Conservation (phyloP, 2,329 filamentous ascomycete genomes). For the Cladosporium sphaerospermum region DNA sequence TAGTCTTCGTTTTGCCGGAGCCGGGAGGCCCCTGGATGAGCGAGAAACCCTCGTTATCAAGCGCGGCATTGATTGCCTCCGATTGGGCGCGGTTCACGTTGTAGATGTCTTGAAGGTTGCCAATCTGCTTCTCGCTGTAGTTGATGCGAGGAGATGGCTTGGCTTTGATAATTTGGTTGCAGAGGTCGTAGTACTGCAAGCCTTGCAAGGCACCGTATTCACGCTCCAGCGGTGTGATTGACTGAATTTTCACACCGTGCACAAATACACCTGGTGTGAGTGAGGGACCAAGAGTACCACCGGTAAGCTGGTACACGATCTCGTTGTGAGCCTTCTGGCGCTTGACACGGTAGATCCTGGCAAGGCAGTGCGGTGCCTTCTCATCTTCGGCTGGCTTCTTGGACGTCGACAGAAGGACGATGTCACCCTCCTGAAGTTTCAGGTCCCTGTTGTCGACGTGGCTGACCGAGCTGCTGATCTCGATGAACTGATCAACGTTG, state of each 20-base stretch:
- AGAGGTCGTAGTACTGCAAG: conserved; percentile 90
- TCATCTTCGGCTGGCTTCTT: conserved; percentile 62
- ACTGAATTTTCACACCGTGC: conserved; percentile 76
- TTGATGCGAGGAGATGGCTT: conserved; percentile 82
- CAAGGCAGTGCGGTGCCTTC: conserved; percentile 71
- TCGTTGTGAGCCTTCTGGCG: conserved; percentile 78
- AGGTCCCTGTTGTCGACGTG: conserved; percentile 64
- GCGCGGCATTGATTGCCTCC: conserved; percentile 81
- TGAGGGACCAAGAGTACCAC: conserved; percentile 30
- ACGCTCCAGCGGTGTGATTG: conserved; percentile 88
- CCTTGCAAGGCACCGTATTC: conserved; percentile 90
- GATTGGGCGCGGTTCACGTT: conserved; percentile 83
- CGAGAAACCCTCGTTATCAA: conserved; percentile 95
- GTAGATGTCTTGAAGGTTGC: conserved; percentile 67
- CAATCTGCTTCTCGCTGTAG: conserved; percentile 68
- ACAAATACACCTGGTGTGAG: conserved; percentile 66
- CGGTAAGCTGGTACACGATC: conserved; percentile 76
- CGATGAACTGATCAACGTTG: conserved; percentile 86
- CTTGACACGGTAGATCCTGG: conserved; percentile 71
- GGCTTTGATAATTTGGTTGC: conserved; percentile 82
- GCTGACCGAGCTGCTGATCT: conserved; percentile 79
- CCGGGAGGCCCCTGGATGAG: conserved; percentile 92
- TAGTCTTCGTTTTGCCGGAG: conserved; percentile 97
- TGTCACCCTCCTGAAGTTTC: conserved; percentile 74
- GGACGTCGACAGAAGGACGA: conserved; percentile 75